Base-by-base conservation (phyloP, 495 filamentous ascomycete genomes). In the Lasiosphaeria miniovina region DNA sequence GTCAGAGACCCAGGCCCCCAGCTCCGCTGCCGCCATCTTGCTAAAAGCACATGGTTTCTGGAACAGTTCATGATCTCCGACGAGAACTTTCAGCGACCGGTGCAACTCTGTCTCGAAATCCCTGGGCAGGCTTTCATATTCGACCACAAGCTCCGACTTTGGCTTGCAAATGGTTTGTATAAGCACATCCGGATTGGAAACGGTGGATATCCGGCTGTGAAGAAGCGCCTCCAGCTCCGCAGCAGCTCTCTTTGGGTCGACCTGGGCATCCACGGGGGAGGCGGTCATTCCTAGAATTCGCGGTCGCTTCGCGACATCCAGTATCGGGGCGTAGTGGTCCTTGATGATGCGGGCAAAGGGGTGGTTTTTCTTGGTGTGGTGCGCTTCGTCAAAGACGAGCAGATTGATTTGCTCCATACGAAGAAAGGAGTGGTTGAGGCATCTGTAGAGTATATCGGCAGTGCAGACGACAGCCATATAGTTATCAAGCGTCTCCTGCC, bases 271-370 rank as follows among this genome's bases (percentile, higher is more conserved):
- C n/a, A 98, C 87, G 2, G 94, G 94, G 9, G 93, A 97, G 14
- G 94, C 94, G 8, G 94, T 99, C 93, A 99, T 96, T 15, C 93
- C 94, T 66, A 99, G 90, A 31, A 99, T 86, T 57, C 88, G 88
- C 12, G 94, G 95, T 3, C 85, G 80, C 17, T 73, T 77, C 1
- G 71, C 65, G 1, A 69, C 69, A 0, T 75, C 67, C 46, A 58
- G 31, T 24, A 67, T 61, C 14, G 76, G 72, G 36, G 74, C 68
- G 64, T 97, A 98, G 59, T 88, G 90, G 41, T 97, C 90, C 63
- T 89, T 90, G 68, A 98, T 90, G 58, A 98, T 96, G 34, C 90
- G 81, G 32, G 94, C 93, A 71, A 96, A 98, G 0, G 91, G 80
- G 67, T 98, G 95, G 54, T 91, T 88, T 66, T 95, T 96, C 71